Conservation (phyloP, 306 rosid species). For the Gastrolobium bilobum region DNA sequence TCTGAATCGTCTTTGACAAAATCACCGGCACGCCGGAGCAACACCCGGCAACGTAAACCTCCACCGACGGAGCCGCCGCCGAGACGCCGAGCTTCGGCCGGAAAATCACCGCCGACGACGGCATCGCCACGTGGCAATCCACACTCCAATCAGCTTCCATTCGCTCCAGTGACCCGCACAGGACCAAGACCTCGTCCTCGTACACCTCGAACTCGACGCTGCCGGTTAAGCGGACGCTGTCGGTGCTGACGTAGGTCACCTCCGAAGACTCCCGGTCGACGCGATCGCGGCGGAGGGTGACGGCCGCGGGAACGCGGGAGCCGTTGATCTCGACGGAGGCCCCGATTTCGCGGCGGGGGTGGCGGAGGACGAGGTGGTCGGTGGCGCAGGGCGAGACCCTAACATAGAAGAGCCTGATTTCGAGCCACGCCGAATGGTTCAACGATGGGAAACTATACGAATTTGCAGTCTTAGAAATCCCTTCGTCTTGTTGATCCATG, state of each 20-base stretch:
- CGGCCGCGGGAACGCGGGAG: slow-evolving; percentile 57
- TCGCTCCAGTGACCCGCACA: slow-evolving; percentile 83
- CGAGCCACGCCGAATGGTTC: slow-evolving; percentile 67
- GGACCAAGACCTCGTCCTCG: slow-evolving; percentile 75
- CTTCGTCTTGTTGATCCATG: slow-evolving; percentile 65
- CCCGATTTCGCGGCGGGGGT: slow-evolving; percentile 71
- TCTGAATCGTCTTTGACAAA: slow-evolving; percentile 71
- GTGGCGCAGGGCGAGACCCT: slow-evolving; percentile 71
- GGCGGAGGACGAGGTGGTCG: slow-evolving; percentile 65
- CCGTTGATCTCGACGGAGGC: slow-evolving; percentile 76
- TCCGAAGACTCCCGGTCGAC: slow-evolving; percentile 74
- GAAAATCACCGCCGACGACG: slow-evolving; percentile 69
- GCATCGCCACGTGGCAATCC: slow-evolving; percentile 77
- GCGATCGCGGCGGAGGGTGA: slow-evolving; percentile 77
- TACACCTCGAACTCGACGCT: slow-evolving; percentile 82
- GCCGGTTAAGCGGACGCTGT: slow-evolving; percentile 71
- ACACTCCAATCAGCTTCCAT: slow-evolving; percentile 74
- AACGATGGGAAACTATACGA: slow-evolving; percentile 45
- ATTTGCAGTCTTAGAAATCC: slow-evolving; percentile 50
- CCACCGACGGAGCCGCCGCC: slow-evolving; percentile 63
- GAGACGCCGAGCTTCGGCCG: slow-evolving; percentile 78
- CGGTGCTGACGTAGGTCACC: slow-evolving; percentile 92
- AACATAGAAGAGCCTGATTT: slow-evolving; percentile 75
- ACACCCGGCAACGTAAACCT: slow-evolving; percentile 88
- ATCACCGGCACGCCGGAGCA: slow-evolving; percentile 87